phyloP scores from a whole-genome alignment of 2,329 filamentous ascomycete species.

The Chrysoporthe deuterocubensis region DNA sequence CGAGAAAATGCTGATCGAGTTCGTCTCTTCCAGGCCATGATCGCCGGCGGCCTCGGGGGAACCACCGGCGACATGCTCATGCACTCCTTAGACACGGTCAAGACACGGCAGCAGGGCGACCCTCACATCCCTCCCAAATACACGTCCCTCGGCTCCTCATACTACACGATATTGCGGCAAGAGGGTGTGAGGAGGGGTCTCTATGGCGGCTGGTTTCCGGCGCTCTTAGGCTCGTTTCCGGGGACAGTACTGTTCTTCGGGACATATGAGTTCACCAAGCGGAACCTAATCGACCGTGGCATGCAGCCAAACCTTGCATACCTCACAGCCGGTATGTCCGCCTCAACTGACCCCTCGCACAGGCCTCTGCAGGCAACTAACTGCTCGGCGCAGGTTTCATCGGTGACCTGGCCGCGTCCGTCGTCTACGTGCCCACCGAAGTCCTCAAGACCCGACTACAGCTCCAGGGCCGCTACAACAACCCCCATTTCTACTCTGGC shows the following conservation, averaged over 20 bases:
- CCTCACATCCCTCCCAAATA: conserved; percentile 93
- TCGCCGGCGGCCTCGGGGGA: conserved; percentile 91
- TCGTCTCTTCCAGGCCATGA: conserved; percentile 71
- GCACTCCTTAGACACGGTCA: conserved; percentile 98
- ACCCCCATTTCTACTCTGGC: conserved; percentile 88
- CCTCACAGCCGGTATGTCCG: conserved; percentile 73
- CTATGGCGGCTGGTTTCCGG: conserved; percentile 92
- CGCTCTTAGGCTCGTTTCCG: conserved; percentile 88
- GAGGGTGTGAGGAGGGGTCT: conserved; percentile 85
- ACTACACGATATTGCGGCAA: conserved; percentile 89
- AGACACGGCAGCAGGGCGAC: conserved; percentile 96
- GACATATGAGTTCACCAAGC: conserved; percentile 93
- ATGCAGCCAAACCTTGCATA: conserved; percentile 84
- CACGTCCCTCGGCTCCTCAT: conserved; percentile 85
- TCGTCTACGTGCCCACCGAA: conserved; percentile 95
- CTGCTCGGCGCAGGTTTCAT: conserved; percentile 69
- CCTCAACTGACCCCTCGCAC: not conserved
- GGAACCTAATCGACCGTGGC: conserved; percentile 82
- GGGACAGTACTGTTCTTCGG: conserved; percentile 96
- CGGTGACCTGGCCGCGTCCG: conserved; percentile 87
- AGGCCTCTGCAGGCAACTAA: conserved; percentile 6
- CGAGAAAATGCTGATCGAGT: conserved; percentile 24
- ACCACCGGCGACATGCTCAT: conserved; percentile 96
- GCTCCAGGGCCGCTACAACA: conserved; percentile 92
- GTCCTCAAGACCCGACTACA: conserved; percentile 97